Evolutionary conservation across 1,139 yeast species (phyloP), one percentile per base, ranked within the genome.

Genomic region (Lodderomyces margitis): DNA sequence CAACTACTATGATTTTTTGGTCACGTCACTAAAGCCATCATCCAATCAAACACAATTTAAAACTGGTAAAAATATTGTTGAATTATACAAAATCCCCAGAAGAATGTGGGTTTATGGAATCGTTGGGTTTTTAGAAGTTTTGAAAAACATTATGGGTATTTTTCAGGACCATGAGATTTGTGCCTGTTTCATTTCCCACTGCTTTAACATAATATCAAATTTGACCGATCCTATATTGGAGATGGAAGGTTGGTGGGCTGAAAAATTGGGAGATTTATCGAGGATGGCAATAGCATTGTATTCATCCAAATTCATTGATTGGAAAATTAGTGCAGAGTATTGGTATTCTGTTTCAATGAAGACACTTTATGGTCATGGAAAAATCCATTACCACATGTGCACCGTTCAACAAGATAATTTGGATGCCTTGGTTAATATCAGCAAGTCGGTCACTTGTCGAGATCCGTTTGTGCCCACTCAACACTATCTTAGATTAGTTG

Each of bases 61-160:
- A 58, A 81, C 89, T 0, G 91, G 92, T 2, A 80, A 80, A 54
- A 85, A 83, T 50, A 78, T 84, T 36, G 87, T 84, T 7, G 84
- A 83, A 49, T 75, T 83, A 37, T 85, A 85, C 59, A 80, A 87
- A 57, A 83, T 85, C 38, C 87, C 87, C 32, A 69, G 91, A 50
- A 68, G 92, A 51, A 73, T 85, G 72, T 85, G 92, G 92, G 91
- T 85, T 8, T 85, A 84, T 57, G 94, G 94, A 17, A 79, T 86
- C 6, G 89, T 85, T 17, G 87, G 77, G 24, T 83, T 84, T 50
- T 64, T 85, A 39, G 94, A 85, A 58, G 88, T 85, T n/a, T 65
- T 85, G 55, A 85, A 85, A 55, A 84, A 83, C 56, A 83, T 84
- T 40, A 80, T 81, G 53, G 75, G 78, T 31, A 75, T 81, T 21